phyloP scores from a whole-genome alignment of 495 filamentous ascomycete species.

The Haplographium delicatum region DNA sequence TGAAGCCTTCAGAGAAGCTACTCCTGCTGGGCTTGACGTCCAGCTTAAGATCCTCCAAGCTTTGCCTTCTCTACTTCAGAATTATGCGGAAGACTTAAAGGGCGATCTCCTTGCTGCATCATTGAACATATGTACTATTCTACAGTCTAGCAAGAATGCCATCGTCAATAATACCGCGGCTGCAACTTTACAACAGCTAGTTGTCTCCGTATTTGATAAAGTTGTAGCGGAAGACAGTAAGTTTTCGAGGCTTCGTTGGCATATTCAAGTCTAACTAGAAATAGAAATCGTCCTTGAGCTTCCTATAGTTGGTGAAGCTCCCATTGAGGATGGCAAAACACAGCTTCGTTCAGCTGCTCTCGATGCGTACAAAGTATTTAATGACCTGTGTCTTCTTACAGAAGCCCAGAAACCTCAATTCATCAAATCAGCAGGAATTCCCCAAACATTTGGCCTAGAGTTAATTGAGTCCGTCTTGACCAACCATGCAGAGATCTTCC shows the following conservation, averaged over 20 bases:
- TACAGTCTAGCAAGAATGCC: constrained; percentile 84
- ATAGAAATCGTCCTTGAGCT: constrained; percentile 44
- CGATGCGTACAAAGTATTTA: constrained; percentile 83
- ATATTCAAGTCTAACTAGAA: constrained; percentile 16
- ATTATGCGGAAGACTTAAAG: constrained; percentile 76
- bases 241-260: constrained; percentile 11
- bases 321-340: constrained; percentile 55
- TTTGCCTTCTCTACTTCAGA: constrained; percentile 84
- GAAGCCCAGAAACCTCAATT: constrained; percentile 79
- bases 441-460: constrained; percentile 79
- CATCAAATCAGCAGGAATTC: constrained; percentile 66
- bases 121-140: constrained; percentile 82
- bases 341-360: constrained; percentile 68
- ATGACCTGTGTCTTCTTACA: constrained; percentile 83
- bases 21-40: constrained; percentile 71
- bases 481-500: constrained; percentile 77
- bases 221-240: constrained; percentile 75
- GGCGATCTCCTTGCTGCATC: constrained; percentile 75
- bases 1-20: constrained; percentile 78
- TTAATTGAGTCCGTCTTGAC: constrained; percentile 83
- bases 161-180: constrained; percentile 93
- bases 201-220: constrained; percentile 89
- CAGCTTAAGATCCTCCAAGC: constrained; percentile 95
- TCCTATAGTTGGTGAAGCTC: constrained; percentile 53
- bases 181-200: constrained; percentile 89